Evolutionary conservation across 1,284 basidiomycete species (phyloP), one percentile per base, ranked within the genome.

Genomic region (Ceratorhiza oryzae-sativae): DNA sequence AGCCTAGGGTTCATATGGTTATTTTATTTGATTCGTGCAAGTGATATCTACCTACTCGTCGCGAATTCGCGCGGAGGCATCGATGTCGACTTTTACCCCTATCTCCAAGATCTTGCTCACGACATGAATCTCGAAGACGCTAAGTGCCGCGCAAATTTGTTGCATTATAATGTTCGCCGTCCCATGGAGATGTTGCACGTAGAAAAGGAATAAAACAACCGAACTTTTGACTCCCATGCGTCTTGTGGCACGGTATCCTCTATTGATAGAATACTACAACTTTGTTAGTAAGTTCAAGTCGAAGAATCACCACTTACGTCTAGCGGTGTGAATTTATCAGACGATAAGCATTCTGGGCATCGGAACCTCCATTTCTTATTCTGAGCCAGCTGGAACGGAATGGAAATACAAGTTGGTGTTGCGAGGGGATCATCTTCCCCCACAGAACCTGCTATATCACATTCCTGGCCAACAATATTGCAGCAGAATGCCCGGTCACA

Each of bases 231-330:
- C 18, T 1, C 45, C 15, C n/a, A 71, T 9, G 1, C 67, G 23
- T 36, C 56, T 34, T 1, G 67, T 71, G 10, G 42, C 32, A 2
- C 55, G 23, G 36, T 45, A 71, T 3, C 67, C 56, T 30, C 67
- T 39, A 15, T 71, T 71, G 18, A 71, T 71, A 18, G 36, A 20
- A 25, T 71, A 71, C 67, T 71, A 45, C 8, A n/a, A 2, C 1
- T 25, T 8, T 2, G 1, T 39, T 5, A 18, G 23, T 36, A 0
- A 15, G 48, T 8, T 8, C 2, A 30, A 55, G 3, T 20, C 18
- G 9, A n/a, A 2, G 5, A 12, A 27, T 18, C 6, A 18, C 39
- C 12, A 12, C n/a, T n/a, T 41, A 55, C 63, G n/a, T 67, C 63
- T 25, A 27, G 49, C 8, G 13, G 23, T 2, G 49, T 6, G 12